phyloP scores from a whole-genome alignment of 139 green algal genomes.

The Zygnema cylindricum region DNA sequence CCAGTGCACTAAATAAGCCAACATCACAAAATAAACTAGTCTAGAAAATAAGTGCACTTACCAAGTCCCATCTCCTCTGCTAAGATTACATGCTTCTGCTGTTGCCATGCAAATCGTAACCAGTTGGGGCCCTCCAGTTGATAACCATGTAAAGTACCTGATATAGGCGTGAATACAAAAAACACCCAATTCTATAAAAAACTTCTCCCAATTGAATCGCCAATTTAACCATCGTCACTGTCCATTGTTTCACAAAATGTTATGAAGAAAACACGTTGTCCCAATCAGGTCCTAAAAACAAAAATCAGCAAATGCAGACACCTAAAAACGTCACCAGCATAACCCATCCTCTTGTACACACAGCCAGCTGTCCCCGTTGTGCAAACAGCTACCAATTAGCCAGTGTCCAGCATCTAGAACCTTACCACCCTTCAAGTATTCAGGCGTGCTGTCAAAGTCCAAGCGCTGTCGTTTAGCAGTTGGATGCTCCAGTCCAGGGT shows the following conservation, averaged over 20 bases:
- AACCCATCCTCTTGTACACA: too few relatives aligned
- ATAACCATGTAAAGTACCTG: slow-evolving; percentile 74
- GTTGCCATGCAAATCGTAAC: slow-evolving; percentile 54
- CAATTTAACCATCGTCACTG: neutral
- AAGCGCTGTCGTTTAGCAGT: neutral
- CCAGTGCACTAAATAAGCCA: too few relatives aligned
- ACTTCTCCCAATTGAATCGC: neutral
- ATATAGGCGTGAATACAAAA: neutral
- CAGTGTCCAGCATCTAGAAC: too few relatives aligned
- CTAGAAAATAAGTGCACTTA: too few relatives aligned
- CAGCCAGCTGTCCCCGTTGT: too few relatives aligned
- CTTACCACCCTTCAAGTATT: slow-evolving; percentile 48
- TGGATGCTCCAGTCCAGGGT: neutral
- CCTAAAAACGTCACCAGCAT: neutral
- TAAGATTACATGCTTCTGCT: slow-evolving; percentile 84
- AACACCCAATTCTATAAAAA: neutral
- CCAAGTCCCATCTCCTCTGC: slow-evolving; percentile 91
- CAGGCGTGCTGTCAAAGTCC: slow-evolving; percentile 40
- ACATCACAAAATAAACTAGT: too few relatives aligned
- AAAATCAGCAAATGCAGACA: neutral
- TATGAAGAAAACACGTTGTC: neutral
- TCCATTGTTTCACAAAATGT: neutral
- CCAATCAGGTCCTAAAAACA: neutral
- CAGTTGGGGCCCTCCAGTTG: slow-evolving; percentile 84
- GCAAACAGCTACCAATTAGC: too few relatives aligned